phyloP scores from a whole-genome alignment of 148 eudicot species.

The Nepenthes mirabilis region DNA sequence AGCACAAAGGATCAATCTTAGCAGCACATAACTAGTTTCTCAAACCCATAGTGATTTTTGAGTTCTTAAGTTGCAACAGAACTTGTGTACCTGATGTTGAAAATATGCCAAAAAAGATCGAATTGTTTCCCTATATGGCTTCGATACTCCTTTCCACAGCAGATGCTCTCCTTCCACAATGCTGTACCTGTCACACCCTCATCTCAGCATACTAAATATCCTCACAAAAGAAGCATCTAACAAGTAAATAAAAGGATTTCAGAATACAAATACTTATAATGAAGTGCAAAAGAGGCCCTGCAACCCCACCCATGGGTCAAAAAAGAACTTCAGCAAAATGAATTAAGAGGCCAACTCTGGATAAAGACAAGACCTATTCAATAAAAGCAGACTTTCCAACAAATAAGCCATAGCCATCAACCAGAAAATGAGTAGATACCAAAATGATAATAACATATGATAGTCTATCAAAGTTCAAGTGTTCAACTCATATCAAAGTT shows the following conservation, averaged over 20 bases:
- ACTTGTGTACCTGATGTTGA: slow-evolving; percentile 68
- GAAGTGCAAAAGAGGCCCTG: not conserved
- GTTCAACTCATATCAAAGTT: too few species aligned
- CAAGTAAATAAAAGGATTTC: slow-evolving; percentile 7
- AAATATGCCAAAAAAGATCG: slow-evolving; percentile 77
- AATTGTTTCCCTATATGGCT: slow-evolving; percentile 88
- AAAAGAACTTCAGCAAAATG: not conserved
- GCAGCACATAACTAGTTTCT: not conserved
- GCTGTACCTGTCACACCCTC: slow-evolving; percentile 53
- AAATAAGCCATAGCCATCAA: too few species aligned
- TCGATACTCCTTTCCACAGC: slow-evolving; percentile 85
- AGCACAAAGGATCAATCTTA: not conserved
- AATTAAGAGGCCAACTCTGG: too few species aligned
- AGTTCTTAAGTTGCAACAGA: not conserved
- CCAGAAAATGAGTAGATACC: too few species aligned
- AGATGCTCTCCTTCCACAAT: slow-evolving; percentile 87
- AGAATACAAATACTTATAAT: not conserved
- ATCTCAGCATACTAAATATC: slow-evolving; percentile 21
- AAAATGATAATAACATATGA: too few species aligned
- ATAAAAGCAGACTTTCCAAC: too few species aligned
- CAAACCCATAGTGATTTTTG: not conserved
- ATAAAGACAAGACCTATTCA: too few species aligned
- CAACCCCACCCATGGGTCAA: not conserved
- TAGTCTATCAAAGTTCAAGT: too few species aligned
- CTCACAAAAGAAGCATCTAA: slow-evolving; percentile 16